Base-by-base conservation (phyloP, 179 eudicot genomes). In the Amaranthus tricolor region DNA sequence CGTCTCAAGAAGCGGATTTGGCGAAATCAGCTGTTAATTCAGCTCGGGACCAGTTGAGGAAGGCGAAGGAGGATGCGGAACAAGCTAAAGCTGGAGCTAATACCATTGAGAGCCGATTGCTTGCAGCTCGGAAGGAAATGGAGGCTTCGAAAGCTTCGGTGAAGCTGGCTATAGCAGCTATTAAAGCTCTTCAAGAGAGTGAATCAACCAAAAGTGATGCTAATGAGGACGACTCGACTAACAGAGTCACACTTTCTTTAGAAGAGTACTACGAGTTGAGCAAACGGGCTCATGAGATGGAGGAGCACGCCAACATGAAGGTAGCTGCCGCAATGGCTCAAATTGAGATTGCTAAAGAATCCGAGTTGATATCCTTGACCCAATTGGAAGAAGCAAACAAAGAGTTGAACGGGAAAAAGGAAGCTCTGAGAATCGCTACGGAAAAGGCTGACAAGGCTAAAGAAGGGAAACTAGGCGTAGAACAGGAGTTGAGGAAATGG, bases 131-230 rank as follows among this genome's bases (percentile, higher is more conserved):
- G 51, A 96, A 91, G 78, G 99, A 96, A 85, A 96, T 89, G 58
- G 99, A 91, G 78, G 98, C 94, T 66, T 92, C 97, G 6, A 91
- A 80, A 80, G 92, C 92, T 48, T 86, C 94, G 9, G 96, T 91
- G 77, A 91, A 83, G 79, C 68, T 89, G 66, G 97, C 99, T 6
- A 69, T 84, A 11, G 93, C 88, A 7, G 95, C 99, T 10, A 87
- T 91, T 15, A 88, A 77, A 66, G 96, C 92, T 49, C 81, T 93
- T 40, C 85, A 89, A 75, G 92, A 85, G 83, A 90, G 87, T 47
- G 95, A 91, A 76, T 76, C 87, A 24, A 73, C 87, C 62, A 84
- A 65, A 78, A 86, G 67, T 65, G 44, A 3, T 53, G 68, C 48
- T 53, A 71, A 74, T 17, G 78, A 83, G 0, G 85, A 80, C 54